phyloP scores from a whole-genome alignment of 306 rosid species.

The Sindora glabra region DNA sequence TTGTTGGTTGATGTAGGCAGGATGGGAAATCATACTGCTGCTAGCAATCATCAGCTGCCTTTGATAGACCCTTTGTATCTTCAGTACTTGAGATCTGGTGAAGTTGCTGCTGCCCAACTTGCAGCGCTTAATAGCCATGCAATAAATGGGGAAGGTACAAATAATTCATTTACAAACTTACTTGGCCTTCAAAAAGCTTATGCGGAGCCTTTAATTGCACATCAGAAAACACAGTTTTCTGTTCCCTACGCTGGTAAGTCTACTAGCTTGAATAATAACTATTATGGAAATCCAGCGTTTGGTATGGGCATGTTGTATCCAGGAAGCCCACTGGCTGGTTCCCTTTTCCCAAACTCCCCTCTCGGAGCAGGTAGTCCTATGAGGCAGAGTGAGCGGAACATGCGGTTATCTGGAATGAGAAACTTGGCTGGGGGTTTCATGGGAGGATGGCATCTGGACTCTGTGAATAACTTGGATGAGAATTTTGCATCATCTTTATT shows the following conservation, averaged over 20 bases:
- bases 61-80: slow-evolving; percentile 69
- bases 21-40: slow-evolving; percentile 44
- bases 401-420: slow-evolving; percentile 68
- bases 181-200: slow-evolving; percentile 72
- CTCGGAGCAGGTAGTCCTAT: slow-evolving; percentile 83
- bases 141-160: slow-evolving; percentile 51
- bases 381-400: slow-evolving; percentile 58
- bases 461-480: slow-evolving; percentile 52
- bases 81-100: slow-evolving; percentile 69
- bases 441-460: slow-evolving; percentile 77
- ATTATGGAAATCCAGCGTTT: slow-evolving; percentile 38
- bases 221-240: slow-evolving; percentile 60
- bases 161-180: slow-evolving; percentile 49
- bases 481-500: slow-evolving; percentile 68
- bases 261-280: slow-evolving; percentile 53
- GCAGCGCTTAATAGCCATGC: slow-evolving; percentile 64
- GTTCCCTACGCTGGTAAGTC: slow-evolving; percentile 60
- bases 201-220: slow-evolving; percentile 47
- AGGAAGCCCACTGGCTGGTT: slow-evolving; percentile 74
- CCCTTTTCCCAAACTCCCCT: slow-evolving; percentile 63
- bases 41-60: slow-evolving; percentile 54
- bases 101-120: slow-evolving; percentile 73
- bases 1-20: slow-evolving; percentile 46
- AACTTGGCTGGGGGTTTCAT: slow-evolving; percentile 43
- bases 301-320: slow-evolving; percentile 58